Conservation (phyloP, 2,329 filamentous ascomycete genomes). For the Talaromyces sp. region DNA sequence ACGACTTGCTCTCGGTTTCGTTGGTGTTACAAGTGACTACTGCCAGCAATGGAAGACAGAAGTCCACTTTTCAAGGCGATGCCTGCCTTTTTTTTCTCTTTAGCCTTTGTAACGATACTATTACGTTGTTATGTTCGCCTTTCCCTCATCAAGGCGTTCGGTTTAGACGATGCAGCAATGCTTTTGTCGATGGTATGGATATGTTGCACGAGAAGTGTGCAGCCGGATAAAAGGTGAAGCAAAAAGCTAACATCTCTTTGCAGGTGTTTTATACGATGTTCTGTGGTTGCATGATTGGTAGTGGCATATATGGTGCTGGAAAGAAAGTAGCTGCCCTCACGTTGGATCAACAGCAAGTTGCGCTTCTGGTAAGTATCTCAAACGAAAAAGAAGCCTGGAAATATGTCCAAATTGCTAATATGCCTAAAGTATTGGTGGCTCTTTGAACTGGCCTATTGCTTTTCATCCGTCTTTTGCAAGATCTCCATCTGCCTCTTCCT, state of each 20-base stretch:
- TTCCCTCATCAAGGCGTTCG: constrained; percentile 34
- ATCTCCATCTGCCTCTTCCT: constrained; percentile 53
- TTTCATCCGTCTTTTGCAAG: constrained; percentile 48
- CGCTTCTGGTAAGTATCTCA: constrained; percentile 30
- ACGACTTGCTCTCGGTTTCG: no score
- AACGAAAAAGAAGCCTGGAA: not conserved
- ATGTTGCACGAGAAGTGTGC: not conserved
- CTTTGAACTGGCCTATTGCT: constrained; percentile 53
- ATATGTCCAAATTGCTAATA: constrained; percentile 7
- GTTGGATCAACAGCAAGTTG: constrained; percentile 27
- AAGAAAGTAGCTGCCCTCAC: constrained; percentile 23
- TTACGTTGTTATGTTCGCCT: constrained; percentile 37
- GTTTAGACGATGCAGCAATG: constrained; percentile 39
- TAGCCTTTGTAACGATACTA: constrained; percentile 33
- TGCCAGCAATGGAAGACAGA: constrained; percentile 31
- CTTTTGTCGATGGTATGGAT: constrained; percentile 33
- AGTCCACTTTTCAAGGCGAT: constrained; percentile 33
- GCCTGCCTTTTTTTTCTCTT: constrained; percentile 30
- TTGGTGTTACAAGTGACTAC: no score
- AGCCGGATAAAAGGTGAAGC: no score
- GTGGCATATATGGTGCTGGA: constrained; percentile 32
- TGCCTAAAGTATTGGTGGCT: constrained; percentile 50
- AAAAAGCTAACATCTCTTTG: not conserved
- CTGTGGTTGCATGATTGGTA: constrained; percentile 33
- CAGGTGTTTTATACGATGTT: constrained; percentile 34